phyloP scores from a whole-genome alignment of 352 stramenopile species.

The Pythium scleroteichum region DNA sequence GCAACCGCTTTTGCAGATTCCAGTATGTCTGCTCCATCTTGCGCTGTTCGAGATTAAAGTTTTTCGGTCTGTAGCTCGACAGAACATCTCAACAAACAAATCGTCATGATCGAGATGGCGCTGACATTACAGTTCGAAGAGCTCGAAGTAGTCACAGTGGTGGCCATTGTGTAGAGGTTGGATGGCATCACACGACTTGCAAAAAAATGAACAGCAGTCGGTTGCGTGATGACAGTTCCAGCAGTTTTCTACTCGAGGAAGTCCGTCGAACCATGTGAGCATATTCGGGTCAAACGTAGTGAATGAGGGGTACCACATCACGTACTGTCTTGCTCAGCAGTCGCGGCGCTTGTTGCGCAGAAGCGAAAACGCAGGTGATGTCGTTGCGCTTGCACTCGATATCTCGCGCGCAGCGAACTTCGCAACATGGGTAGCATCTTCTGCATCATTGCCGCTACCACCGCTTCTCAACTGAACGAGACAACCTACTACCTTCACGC shows the following conservation, averaged over 20 bases:
- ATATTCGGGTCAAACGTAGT: background rate
- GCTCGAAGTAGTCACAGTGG: slow-evolving; percentile 86
- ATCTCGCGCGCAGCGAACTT: slow-evolving; percentile 7
- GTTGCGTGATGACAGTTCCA: slow-evolving; percentile 86
- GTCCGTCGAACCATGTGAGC: background rate
- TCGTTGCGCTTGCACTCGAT: background rate
- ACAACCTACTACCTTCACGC: slow-evolving; percentile 8
- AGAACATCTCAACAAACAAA: background rate
- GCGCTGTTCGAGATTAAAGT: slow-evolving; percentile 78
- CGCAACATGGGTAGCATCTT: slow-evolving; percentile 19
- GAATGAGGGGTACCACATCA: background rate
- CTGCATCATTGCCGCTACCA: slow-evolving; percentile 11
- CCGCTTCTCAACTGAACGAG: background rate
- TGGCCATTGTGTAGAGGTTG: slow-evolving; percentile 58
- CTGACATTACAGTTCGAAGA: slow-evolving; percentile 71
- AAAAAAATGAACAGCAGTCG: slow-evolving; percentile 86
- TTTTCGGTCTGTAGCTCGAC: slow-evolving; percentile 50
- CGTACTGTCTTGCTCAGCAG: slow-evolving; percentile 19
- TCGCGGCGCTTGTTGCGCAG: slow-evolving; percentile 5
- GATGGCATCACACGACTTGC: slow-evolving; percentile 74
- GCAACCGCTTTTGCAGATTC: slow-evolving; percentile 84
- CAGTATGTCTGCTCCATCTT: slow-evolving; percentile 88
- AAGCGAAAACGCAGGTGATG: background rate
- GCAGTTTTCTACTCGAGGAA: slow-evolving; percentile 36
- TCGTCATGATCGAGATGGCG: background rate